Evolutionary conservation across 306 rosid species (phyloP), one percentile per base, ranked within the genome.

Genomic region (Vicia faba): DNA sequence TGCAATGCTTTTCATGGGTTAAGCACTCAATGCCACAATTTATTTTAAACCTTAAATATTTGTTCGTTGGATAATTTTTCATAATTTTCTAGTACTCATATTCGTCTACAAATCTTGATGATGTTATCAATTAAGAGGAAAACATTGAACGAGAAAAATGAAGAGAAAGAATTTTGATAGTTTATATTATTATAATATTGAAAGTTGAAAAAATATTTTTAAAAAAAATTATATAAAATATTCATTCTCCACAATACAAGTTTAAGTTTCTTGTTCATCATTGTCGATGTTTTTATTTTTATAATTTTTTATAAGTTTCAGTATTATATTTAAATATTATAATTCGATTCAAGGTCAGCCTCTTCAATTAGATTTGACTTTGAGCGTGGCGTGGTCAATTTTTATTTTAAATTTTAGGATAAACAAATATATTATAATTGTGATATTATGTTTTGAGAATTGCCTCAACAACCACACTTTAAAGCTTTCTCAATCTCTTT

Each of bases 71-170:
- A 38, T 61, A 35, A 35, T 26, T 49, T 1, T 55, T 58, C 5
- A 48, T 63, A 44, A 25, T 49, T 63, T 51, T 25, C 14, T 25
- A 68, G 26, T 9, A 51, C 20, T 64, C 13, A 71, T 48, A 39
- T 7, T 57, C 9, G 0, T 35, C 7, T 14, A 40, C 26, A 57
- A 23, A 66, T 49, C 61, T 64, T 25, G 40, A 40, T 9, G 63
- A 69, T 48, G 46, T 75, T 33, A 33, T 35, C 41, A 25, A 55
- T 5, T 41, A 53, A 64, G 65, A 69, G 53, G 28, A 49, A 75
- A 69, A 44, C 19, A 49, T 41, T 51, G 55, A 70, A 51, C 60
- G 18, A 59, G 58, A 71, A 62, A 75, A 60, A 59, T 33, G 33
- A 46, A 38, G 72, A 41, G 64, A 51, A 20, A 26, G 11, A 61